phyloP scores from a whole-genome alignment of 202 grass and related monocot genomes.

The Setaria italica region DNA sequence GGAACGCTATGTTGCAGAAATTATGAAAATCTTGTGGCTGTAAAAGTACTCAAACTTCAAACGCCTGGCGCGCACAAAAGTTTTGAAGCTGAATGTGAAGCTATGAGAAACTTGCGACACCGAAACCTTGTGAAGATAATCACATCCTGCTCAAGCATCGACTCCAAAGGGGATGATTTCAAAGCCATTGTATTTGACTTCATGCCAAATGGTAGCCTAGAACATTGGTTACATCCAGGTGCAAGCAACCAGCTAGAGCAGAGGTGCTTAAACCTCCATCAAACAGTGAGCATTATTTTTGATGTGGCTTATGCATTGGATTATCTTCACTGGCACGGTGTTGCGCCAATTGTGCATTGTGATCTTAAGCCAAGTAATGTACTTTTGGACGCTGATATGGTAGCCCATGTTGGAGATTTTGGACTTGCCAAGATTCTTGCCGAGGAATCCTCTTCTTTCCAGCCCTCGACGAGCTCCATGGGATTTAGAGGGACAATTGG shows the following conservation, averaged over 20 bases:
- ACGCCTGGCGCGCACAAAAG: conserved; percentile 44
- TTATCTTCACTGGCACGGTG: conserved; percentile 47
- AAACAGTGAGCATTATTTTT: conserved; percentile 47
- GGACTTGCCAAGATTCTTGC: conserved; percentile 54
- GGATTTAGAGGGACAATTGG: conserved; percentile 34
- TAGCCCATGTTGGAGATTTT: conserved; percentile 59
- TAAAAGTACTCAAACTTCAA: conserved; percentile 61
- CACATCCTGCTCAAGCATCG: conserved; percentile 51
- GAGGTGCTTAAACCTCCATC: not conserved
- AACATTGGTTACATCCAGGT: conserved; percentile 50
- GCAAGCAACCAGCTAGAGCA: not conserved
- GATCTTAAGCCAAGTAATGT: conserved; percentile 62
- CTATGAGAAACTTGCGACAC: conserved; percentile 50
- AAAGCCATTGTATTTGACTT: conserved; percentile 62
- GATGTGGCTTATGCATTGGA: conserved; percentile 55
- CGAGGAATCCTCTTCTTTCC: conserved; percentile 22
- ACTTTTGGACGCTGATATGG: conserved; percentile 56
- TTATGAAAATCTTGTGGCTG: conserved; percentile 23
- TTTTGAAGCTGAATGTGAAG: conserved; percentile 59
- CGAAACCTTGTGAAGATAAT: conserved; percentile 63
- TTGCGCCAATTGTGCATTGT: conserved; percentile 45
- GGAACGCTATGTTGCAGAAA: not conserved
- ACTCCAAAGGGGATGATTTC: conserved; percentile 55
- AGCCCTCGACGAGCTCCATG: not conserved
- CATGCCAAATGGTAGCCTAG: conserved; percentile 58